Evolutionary conservation across 108 stramenopile species (phyloP).

Genomic region (Thalassiosira profunda): DNA sequence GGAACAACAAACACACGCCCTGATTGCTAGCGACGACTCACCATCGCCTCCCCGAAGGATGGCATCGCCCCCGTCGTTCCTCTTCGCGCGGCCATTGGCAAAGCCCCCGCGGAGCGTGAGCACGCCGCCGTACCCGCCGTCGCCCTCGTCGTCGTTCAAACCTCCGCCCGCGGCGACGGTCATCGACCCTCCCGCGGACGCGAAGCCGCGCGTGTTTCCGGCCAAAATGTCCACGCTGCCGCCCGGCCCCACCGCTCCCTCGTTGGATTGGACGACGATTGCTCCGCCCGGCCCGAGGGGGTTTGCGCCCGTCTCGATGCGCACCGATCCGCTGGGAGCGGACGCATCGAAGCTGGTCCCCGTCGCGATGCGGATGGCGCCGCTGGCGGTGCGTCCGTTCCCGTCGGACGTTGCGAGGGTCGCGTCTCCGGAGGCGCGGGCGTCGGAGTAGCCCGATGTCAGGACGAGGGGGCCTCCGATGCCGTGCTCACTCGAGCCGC

Average conservation of each 20-base stretch:
- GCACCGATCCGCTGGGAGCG: slow-evolving; percentile 5
- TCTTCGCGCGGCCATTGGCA: slow-evolving; percentile 28
- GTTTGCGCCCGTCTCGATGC: slow-evolving; percentile 24
- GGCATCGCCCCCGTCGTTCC: slow-evolving; percentile 33
- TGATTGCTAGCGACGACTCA: background rate
- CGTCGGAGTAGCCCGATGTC: slow-evolving; percentile 14
- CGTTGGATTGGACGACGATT: slow-evolving; percentile 12
- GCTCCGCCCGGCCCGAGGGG: slow-evolving; percentile 17
- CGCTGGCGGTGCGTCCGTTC: no score
- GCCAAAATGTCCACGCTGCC: slow-evolving; percentile 15
- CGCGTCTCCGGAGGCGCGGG: slow-evolving; percentile 18
- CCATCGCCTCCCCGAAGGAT: slow-evolving; percentile 23
- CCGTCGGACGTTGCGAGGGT: slow-evolving; percentile 17
- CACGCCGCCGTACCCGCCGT: slow-evolving; percentile 42
- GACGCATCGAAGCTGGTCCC: background rate
- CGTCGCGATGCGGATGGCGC: background rate
- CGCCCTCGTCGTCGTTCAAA: slow-evolving; percentile 22
- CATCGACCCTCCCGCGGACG: slow-evolving; percentile 24
- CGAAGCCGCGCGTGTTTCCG: slow-evolving; percentile 11
- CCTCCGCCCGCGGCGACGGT: slow-evolving; percentile 33
- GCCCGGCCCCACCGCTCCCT: slow-evolving; percentile 11
- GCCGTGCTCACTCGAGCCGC: background rate
- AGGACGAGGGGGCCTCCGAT: slow-evolving; percentile 19
- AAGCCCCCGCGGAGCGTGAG: slow-evolving; percentile 22
- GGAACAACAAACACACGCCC: background rate